phyloP scores from a whole-genome alignment of 805 yeast genomes.

The Ogataea angusta region DNA sequence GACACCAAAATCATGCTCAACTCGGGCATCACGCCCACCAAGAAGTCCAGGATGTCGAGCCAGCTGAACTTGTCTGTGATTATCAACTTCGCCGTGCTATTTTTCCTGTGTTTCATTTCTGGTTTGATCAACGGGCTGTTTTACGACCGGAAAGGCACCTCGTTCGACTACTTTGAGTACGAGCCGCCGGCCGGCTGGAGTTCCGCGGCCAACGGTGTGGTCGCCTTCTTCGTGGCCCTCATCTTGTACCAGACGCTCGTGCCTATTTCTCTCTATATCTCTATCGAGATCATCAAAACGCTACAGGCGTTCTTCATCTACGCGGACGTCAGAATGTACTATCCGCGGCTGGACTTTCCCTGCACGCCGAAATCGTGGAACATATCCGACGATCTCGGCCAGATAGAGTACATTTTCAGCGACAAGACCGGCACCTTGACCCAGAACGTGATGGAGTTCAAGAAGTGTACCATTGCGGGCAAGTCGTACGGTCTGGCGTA shows the following conservation, averaged over 20 bases:
- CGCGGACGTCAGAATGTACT: conserved; percentile 68
- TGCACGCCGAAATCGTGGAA: conserved; percentile 83
- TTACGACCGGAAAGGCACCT: conserved; percentile 42
- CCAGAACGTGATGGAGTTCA: conserved; percentile 80
- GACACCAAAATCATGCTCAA: conserved; percentile 78
- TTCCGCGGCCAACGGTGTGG: conserved; percentile 62
- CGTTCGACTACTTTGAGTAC: conserved; percentile 57
- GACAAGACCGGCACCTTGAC: conserved; percentile 85
- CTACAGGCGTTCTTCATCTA: conserved; percentile 73
- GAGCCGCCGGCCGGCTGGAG: conserved; percentile 53
- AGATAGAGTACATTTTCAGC: conserved; percentile 75
- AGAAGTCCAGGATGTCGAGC: conserved; percentile 59
- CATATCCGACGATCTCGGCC: conserved; percentile 81
- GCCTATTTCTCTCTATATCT: conserved; percentile 75
- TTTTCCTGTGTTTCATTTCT: conserved; percentile 62
- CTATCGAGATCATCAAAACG: conserved; percentile 77
- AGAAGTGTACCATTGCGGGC: conserved; percentile 69
- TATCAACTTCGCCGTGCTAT: conserved; percentile 58
- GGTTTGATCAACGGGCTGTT: conserved; percentile 69
- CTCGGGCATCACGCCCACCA: conserved; percentile 75
- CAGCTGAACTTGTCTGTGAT: conserved; percentile 66
- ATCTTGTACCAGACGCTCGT: conserved; percentile 74
- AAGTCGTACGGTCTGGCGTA: conserved; percentile 69
- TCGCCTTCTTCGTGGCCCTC: conserved; percentile 68
- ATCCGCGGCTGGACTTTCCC: conserved; percentile 65